Base-by-base conservation (phyloP, 2,329 filamentous ascomycete species). In the Monosporascus cannonballus region DNA sequence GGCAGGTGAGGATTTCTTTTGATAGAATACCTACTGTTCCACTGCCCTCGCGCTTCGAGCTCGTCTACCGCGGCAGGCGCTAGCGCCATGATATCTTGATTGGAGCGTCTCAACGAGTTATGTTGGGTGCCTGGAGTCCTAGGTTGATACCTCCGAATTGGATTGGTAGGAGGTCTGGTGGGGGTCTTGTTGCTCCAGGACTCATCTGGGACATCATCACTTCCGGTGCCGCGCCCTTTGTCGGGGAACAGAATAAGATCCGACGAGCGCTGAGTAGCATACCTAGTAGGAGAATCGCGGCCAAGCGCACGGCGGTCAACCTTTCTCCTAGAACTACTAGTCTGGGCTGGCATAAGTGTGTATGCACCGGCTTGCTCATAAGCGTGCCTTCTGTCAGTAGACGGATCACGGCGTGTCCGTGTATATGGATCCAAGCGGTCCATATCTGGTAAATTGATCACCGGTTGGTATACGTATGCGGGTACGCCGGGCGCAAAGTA, bases 1-100 rank as follows among this genome's bases (percentile, higher is more conserved):
- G 53, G 47, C 20, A 34, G 17, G 17, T 48, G 45, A 34, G 50
- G 38, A 25, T 24, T 57, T n/a, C 50, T 38, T 30, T 49, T 50
- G 17, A 46, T 54, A 53, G 42, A 45, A 49, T 27, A 22, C n/a
- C 45, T 41, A 48, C 38, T 47, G n/a, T n/a, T 27, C 20, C 34
- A 24, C 41, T 17, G 46, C 42, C n/a, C 37, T 22, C 36, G 57
- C 41, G 41, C 48, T 50, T 11, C 38, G 18, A n/a, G 18, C 17
- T 41, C 17, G 38, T 34, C 30, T 34, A 20, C 18, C 17, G 17
- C 38, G 38, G 17, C 38, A n/a, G 38, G 38, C 18, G 38, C 18
- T 6, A 41, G 38, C 18, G 17, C 38, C 9, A n/a, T 18, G 2
- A 14, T n/a, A 41, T 2, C 11, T 14, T 41, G 18, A 18, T 6